These are phyloP conservation scores for Dunaliella primolecta DNA, from an alignment of 139 green algal genomes.

Conservation along the genomic window DNA sequence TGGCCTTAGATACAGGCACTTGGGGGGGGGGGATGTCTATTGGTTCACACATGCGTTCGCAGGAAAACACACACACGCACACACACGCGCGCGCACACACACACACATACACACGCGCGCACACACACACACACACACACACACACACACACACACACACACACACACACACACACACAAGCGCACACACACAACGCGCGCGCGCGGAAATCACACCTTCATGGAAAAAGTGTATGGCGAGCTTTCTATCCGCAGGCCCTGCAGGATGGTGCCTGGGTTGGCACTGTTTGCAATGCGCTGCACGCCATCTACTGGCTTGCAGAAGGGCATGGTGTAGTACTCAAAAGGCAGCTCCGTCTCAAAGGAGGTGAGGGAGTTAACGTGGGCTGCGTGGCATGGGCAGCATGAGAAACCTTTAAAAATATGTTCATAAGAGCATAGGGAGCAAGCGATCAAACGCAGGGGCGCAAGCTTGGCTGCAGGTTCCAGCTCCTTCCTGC, in stretches of 20 bases:
- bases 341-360: constrained; percentile 90
- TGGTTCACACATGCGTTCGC: not conserved
- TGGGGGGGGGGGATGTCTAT: too few relatives aligned
- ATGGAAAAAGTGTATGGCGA: constrained; percentile 91
- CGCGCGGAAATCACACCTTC: constrained; percentile 48
- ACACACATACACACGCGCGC: too few relatives aligned
- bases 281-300: constrained; percentile 60
- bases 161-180: not conserved
- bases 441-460: too few relatives aligned
- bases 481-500: too few relatives aligned
- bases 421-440: too few relatives aligned
- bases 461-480: too few relatives aligned
- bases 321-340: constrained; percentile 96
- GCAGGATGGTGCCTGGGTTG: constrained; percentile 91
- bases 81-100: not conserved
- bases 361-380: constrained; percentile 85
- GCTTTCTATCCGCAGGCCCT: constrained; percentile 83
- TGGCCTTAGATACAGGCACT: too few relatives aligned
- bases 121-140: not conserved
- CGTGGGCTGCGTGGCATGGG: constrained; percentile 39
- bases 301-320: constrained; percentile 78
- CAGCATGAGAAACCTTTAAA: too few relatives aligned
- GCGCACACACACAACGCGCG: not conserved
- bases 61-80: not conserved
- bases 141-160: not conserved